Evolutionary conservation across 2,329 filamentous ascomycete species (phyloP).

Genomic region (Trichoderma citrinoviride): DNA sequence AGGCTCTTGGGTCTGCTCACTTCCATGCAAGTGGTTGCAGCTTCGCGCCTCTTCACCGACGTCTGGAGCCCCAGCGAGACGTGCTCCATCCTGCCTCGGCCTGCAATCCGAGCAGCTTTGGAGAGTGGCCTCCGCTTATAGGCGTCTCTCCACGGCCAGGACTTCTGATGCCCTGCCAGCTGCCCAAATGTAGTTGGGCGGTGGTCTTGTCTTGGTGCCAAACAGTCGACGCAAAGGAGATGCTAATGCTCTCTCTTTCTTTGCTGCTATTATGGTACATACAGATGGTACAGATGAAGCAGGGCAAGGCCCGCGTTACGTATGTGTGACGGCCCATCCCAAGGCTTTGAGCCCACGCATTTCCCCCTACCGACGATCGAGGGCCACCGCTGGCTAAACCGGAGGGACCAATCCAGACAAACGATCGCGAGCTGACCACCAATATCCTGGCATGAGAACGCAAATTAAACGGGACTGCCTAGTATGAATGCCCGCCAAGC

Average conservation of each 20-base stretch:
- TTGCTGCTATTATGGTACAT: neutral
- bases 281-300: neutral
- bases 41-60: slow-evolving; percentile 22
- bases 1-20: slow-evolving; percentile 17
- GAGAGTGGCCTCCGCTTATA: neutral
- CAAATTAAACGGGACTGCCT: neutral
- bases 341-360: neutral
- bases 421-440: slow-evolving; percentile 12
- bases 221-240: neutral
- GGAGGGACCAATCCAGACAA: slow-evolving; percentile 8
- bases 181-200: neutral
- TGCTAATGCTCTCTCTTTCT: neutral
- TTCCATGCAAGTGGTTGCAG: slow-evolving; percentile 18
- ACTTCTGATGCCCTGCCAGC: neutral
- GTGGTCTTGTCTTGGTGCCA: neutral
- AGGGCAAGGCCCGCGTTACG: slow-evolving; percentile 5
- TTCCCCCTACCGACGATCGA: slow-evolving; percentile 8
- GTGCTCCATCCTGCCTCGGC: neutral
- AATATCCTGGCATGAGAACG: slow-evolving; percentile 10
- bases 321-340: slow-evolving; percentile 18
- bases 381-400: slow-evolving; percentile 3
- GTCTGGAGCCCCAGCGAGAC: slow-evolving; percentile 1
- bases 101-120: slow-evolving; percentile 5
- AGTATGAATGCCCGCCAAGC: neutral
- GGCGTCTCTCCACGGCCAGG: neutral